Conservation (phyloP, 495 filamentous ascomycete genomes). For the Amniculicola lignicola region DNA sequence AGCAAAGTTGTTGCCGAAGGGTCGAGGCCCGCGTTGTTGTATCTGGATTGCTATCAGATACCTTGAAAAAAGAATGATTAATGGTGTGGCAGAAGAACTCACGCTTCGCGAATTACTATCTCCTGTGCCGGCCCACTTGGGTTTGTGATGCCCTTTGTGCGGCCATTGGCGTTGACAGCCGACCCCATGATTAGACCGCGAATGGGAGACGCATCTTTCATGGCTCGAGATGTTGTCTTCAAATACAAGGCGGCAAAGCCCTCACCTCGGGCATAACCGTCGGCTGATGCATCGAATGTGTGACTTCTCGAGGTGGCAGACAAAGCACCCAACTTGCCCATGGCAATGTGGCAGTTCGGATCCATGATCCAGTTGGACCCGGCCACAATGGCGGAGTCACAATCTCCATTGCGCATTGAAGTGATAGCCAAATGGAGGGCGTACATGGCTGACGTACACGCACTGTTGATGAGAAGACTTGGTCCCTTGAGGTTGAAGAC, state of each 20-base stretch:
- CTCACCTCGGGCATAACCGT: conserved; percentile 29
- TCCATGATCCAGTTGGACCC: conserved; percentile 42
- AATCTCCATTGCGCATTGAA: not conserved
- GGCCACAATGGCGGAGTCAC: conserved; percentile 10
- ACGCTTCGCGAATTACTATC: too few relatives aligned
- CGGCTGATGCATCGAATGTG: conserved; percentile 19
- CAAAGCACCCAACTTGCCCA: conserved; percentile 37
- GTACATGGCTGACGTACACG: conserved; percentile 6
- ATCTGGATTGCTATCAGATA: too few relatives aligned
- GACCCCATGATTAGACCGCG: conserved; percentile 45
- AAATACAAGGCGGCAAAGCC: conserved; percentile 42
- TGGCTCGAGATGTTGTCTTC: conserved; percentile 41
- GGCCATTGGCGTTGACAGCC: conserved; percentile 41
- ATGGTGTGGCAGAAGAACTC: too few relatives aligned
- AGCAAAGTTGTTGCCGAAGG: not conserved
- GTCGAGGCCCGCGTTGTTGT: conserved; percentile 6
- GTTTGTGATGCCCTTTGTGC: too few relatives aligned
- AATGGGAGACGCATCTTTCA: conserved; percentile 41
- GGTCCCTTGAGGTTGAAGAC: conserved; percentile 23
- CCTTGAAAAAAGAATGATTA: too few relatives aligned
- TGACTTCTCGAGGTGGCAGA: not conserved
- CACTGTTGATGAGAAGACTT: conserved; percentile 14
- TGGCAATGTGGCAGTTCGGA: conserved; percentile 51
- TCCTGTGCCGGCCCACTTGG: too few relatives aligned
- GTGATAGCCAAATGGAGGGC: conserved; percentile 3